Evolutionary conservation across 768 basidiomycete genomes (phyloP).

Genomic region (Trametes meyenii): DNA sequence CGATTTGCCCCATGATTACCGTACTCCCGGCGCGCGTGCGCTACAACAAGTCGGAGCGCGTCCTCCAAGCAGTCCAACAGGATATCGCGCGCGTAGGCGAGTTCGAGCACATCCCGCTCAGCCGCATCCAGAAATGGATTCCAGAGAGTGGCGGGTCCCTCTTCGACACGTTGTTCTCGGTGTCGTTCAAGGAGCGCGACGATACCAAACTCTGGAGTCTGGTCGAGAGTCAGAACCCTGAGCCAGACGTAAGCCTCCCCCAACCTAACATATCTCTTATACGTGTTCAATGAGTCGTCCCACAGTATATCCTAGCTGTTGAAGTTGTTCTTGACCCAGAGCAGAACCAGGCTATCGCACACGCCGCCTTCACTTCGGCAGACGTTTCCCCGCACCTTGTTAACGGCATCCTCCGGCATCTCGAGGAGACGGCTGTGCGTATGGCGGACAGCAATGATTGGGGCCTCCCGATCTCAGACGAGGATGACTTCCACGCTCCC

Average conservation of each 20-base stretch:
- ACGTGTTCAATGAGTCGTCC: not conserved
- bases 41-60: constrained; percentile 17
- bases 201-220: constrained; percentile 30
- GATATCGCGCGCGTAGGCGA: constrained; percentile 33
- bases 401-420: constrained; percentile 26
- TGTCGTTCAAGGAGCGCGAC: constrained; percentile 32
- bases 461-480: not conserved
- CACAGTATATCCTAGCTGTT: constrained; percentile 26
- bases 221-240: constrained; percentile 34
- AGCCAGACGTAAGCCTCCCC: constrained; percentile 34
- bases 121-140: constrained; percentile 37
- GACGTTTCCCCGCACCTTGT: constrained; percentile 26
- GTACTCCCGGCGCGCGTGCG: constrained; percentile 35
- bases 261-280: not conserved
- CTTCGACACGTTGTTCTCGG: constrained; percentile 38
- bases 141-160: constrained; percentile 22
- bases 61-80: constrained; percentile 29
- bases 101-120: constrained; percentile 37
- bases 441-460: constrained; percentile 11
- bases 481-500: not conserved
- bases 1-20: constrained; percentile 33
- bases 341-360: constrained; percentile 25
- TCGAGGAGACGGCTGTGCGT: constrained; percentile 33
- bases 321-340: constrained; percentile 31
- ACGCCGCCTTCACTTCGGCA: constrained; percentile 29